Evolutionary conservation across 2,329 filamentous ascomycete genomes (phyloP), one percentile per base, ranked within the genome.

Genomic region (Fusarium proliferatum): DNA sequence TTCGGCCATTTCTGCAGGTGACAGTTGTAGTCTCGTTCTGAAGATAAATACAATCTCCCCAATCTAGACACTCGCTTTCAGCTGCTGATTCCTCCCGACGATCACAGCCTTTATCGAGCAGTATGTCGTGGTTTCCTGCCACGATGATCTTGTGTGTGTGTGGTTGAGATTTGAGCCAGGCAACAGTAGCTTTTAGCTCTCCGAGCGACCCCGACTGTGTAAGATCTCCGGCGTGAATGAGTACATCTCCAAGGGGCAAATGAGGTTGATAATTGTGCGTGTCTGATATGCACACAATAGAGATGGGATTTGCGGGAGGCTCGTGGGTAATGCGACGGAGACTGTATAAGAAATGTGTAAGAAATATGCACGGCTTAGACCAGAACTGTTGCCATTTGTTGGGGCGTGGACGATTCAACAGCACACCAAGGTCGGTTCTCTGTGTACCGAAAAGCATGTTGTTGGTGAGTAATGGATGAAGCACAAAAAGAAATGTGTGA

Each of bases 191-290:
- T 52, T 83, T 76, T 2, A 87, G 71, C 67, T 86, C 85, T 9
- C 78, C 72, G 26, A 82, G 78, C 1, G 84, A 82, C n/a, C 84
- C 85, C n/a, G 79, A 79, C 57, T 84, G 77, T 2, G 84, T 86
- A n/a, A 88, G 79, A 67, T 88, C 85, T 26, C 86, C 86, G 1
- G 85, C 84, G 65, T 88, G 85, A 56, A 87, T 79, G 19, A 88
- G 80, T 4, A 87, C 75, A 68, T 88, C 85, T 3, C 83, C 85
- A 6, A 69, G 42, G 2, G 84, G 84, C 13, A 87, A 67, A 3
- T 62, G 57, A 8, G 81, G 82, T 15, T 80, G 78, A 21, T 69
- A 78, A 67, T 83, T 84, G 76, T 86, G 84, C 16, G 84, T 86
- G 69, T 86, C 84, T 11, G 85, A 86, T 39, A 86, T 69, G 74